phyloP scores from a whole-genome alignment of 2,329 filamentous ascomycete genomes.

The Aspergillus bombycis region DNA sequence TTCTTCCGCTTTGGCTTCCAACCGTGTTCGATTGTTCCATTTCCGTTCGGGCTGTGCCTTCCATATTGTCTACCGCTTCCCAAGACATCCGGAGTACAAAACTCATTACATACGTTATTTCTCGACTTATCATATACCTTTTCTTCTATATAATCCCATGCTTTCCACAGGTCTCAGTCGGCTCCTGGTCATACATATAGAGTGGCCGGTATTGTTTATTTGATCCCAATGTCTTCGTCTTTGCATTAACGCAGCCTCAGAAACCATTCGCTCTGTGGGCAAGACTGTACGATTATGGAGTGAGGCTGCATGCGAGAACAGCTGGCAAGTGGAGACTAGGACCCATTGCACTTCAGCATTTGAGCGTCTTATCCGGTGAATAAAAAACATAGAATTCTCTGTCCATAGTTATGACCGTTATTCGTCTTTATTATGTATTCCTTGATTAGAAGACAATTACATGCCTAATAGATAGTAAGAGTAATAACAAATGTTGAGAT shows the following conservation, averaged over 20 bases:
- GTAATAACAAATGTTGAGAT: background rate
- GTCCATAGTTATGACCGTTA: background rate
- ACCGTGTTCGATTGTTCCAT: conserved; percentile 4
- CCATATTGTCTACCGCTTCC: background rate
- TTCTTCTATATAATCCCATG: conserved; percentile 1
- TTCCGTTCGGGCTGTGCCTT: conserved; percentile 16
- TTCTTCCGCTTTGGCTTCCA: background rate
- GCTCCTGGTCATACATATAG: background rate
- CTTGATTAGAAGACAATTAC: background rate
- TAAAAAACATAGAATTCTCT: conserved; percentile 5
- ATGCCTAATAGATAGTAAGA: background rate
- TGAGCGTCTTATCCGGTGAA: background rate
- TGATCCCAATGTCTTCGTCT: background rate
- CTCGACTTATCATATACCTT: background rate
- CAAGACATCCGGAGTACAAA: background rate
- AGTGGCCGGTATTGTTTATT: background rate
- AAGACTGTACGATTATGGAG: background rate
- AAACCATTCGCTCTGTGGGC: background rate
- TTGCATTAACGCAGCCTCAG: background rate
- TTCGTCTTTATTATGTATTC: background rate
- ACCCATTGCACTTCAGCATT: background rate
- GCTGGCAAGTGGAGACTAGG: conserved; percentile 3
- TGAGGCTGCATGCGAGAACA: background rate
- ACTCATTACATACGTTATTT: background rate
- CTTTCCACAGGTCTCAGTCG: background rate